These are phyloP conservation scores for Fusarium sp. DNA, from an alignment of 2,329 filamentous ascomycete genomes.

Conservation along the genomic window DNA sequence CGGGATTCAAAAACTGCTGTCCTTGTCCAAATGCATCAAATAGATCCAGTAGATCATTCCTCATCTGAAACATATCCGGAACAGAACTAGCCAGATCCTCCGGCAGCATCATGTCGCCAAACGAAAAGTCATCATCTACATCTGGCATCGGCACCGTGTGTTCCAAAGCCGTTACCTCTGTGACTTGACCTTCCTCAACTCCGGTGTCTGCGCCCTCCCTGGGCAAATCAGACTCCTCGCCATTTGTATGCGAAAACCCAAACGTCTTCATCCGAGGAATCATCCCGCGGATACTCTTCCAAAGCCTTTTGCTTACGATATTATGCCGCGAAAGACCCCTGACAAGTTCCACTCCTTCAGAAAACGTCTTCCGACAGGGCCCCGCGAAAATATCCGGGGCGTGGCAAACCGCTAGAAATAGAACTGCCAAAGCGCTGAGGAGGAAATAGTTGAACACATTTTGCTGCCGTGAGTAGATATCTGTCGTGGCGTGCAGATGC, in stretches of 20 bases:
- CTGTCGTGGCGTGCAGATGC: conserved; percentile 46
- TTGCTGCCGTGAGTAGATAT: conserved; percentile 50
- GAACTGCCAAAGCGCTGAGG: conserved; percentile 50
- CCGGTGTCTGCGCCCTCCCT: background rate
- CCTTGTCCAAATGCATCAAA: conserved; percentile 55
- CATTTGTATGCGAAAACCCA: conserved; percentile 39
- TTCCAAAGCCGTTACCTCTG: background rate
- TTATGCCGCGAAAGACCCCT: conserved; percentile 52
- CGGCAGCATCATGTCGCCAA: conserved; percentile 32
- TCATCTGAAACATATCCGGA: conserved; percentile 54
- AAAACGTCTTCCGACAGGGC: conserved; percentile 52
- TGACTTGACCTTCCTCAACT: background rate
- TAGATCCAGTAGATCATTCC: conserved; percentile 53
- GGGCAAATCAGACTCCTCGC: background rate
- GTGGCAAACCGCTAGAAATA: conserved; percentile 58
- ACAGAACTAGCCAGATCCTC: conserved; percentile 38
- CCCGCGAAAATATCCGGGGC: conserved; percentile 59
- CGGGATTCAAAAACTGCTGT: conserved; percentile 39
- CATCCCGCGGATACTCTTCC: conserved; percentile 54
- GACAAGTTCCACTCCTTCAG: conserved; percentile 52
- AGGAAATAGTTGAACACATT: conserved; percentile 51
- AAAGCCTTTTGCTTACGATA: conserved; percentile 52
- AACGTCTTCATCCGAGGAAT: conserved; percentile 51
- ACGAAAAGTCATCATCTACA: conserved; percentile 4
- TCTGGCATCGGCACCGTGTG: background rate